phyloP scores from a whole-genome alignment of 192 early-diverging fungal genomes.

The Coemansia sp. region DNA sequence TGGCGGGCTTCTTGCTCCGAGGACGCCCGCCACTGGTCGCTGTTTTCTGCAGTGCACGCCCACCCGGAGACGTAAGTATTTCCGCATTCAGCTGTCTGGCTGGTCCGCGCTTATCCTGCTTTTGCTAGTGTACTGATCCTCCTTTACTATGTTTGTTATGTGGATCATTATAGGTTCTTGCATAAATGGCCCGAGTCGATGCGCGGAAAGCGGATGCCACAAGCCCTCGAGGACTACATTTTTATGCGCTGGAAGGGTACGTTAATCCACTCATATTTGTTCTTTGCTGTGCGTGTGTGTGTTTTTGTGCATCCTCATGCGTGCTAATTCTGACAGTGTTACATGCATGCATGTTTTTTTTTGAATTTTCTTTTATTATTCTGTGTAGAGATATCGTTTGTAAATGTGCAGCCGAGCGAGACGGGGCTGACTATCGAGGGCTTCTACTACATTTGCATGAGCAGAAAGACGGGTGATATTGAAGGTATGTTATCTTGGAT shows the following conservation, averaged over 20 bases:
- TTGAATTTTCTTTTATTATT: background rate
- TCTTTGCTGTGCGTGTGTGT: background rate
- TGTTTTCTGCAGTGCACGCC: conserved; percentile 27
- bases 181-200: conserved; percentile 29
- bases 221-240: conserved; percentile 61
- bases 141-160: background rate
- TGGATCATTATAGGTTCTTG: conserved; percentile 24
- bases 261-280: background rate
- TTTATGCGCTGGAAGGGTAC: conserved; percentile 71
- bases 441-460: conserved; percentile 69
- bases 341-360: no score
- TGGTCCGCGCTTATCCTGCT: background rate
- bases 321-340: no score
- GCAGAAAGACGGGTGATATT: conserved; percentile 57
- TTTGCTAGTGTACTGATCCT: conserved; percentile 29
- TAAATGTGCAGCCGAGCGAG: conserved; percentile 55
- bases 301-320: no score
- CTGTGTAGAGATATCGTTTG: conserved; percentile 56
- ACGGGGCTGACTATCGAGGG: conserved; percentile 64
- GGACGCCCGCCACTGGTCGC: conserved; percentile 39
- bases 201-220: conserved; percentile 48
- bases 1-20: conserved; percentile 52
- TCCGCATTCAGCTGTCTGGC: background rate
- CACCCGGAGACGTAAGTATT: conserved; percentile 43
- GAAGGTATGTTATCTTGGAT: conserved; percentile 42